Evolutionary conservation across 495 filamentous ascomycete species (phyloP).

Genomic region (Venustampulla echinocandica): DNA sequence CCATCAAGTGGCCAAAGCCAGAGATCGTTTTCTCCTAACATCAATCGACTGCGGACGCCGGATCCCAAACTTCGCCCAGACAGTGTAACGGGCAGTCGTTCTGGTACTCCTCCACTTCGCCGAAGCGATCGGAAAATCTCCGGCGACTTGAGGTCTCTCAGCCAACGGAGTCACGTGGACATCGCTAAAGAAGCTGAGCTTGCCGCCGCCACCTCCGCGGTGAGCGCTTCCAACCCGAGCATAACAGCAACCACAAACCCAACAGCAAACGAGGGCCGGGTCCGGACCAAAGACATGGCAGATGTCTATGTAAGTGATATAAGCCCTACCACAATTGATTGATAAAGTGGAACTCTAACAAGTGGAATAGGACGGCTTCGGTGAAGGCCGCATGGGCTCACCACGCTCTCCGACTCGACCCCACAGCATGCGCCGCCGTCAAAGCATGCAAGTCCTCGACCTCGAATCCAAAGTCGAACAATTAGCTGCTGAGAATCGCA

Average conservation of each 20-base stretch:
- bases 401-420: conserved; percentile 91
- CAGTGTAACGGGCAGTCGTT: conserved; percentile 47
- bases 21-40: conserved; percentile 28
- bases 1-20: conserved; percentile 16
- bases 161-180: conserved; percentile 34
- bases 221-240: conserved; percentile 40
- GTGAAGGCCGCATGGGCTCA: conserved; percentile 77
- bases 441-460: conserved; percentile 93
- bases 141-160: conserved; percentile 71
- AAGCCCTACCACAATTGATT: not conserved
- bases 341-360: conserved; percentile 2
- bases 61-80: conserved; percentile 49
- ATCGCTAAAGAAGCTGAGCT: conserved; percentile 24
- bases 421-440: conserved; percentile 88
- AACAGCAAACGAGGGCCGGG: conserved; percentile 79
- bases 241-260: conserved; percentile 58
- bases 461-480: conserved; percentile 68
- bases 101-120: conserved; percentile 57
- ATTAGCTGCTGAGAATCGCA: conserved; percentile 69
- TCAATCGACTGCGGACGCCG: conserved; percentile 48
- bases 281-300: conserved; percentile 73
- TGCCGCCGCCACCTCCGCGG: conserved; percentile 9
- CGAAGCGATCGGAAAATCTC: conserved; percentile 64
- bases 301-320: conserved; percentile 82
- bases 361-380: conserved; percentile 74